These are phyloP conservation scores for Pyricularia sp. DNA, from an alignment of 2,329 filamentous ascomycete genomes.

Conservation along the genomic window DNA sequence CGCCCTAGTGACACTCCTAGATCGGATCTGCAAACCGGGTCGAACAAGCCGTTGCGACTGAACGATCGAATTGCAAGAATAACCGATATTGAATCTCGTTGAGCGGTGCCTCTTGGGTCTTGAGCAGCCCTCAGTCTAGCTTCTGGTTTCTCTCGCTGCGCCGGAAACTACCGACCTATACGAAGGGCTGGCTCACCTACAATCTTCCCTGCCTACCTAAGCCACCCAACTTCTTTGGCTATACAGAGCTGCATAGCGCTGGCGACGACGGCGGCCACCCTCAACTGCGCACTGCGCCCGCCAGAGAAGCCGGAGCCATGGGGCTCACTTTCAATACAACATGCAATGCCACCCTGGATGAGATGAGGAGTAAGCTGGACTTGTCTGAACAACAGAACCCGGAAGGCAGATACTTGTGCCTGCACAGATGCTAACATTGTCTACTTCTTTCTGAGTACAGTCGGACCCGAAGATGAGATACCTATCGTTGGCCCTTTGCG, in stretches of 20 bases:
- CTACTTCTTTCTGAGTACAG: slow-evolving; percentile 17
- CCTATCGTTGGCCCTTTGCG: slow-evolving; percentile 37
- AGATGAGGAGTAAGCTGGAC: slow-evolving; percentile 27
- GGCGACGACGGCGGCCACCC: not conserved
- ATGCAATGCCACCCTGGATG: slow-evolving; percentile 34
- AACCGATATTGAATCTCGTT: not conserved
- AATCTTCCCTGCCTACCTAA: not conserved
- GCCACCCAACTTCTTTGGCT: not conserved
- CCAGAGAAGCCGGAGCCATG: slow-evolving; percentile 1
- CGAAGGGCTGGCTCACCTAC: not conserved
- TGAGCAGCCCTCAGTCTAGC: not conserved
- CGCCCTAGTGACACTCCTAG: not conserved
- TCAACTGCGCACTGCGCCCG: not conserved
- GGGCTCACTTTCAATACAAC: slow-evolving; percentile 23
- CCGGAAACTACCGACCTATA: not conserved
- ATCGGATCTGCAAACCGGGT: not conserved
- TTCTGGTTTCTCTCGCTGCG: not conserved
- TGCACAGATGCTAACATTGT: not conserved
- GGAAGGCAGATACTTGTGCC: not conserved
- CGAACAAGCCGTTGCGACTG: not conserved
- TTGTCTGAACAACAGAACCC: not conserved
- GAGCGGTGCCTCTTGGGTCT: not conserved
- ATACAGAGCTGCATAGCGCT: not conserved
- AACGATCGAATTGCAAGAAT: not conserved
- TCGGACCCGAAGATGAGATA: slow-evolving; percentile 34